Evolutionary conservation across 2,329 filamentous ascomycete genomes (phyloP).

Genomic region (Ceratocystis eucalypticola): DNA sequence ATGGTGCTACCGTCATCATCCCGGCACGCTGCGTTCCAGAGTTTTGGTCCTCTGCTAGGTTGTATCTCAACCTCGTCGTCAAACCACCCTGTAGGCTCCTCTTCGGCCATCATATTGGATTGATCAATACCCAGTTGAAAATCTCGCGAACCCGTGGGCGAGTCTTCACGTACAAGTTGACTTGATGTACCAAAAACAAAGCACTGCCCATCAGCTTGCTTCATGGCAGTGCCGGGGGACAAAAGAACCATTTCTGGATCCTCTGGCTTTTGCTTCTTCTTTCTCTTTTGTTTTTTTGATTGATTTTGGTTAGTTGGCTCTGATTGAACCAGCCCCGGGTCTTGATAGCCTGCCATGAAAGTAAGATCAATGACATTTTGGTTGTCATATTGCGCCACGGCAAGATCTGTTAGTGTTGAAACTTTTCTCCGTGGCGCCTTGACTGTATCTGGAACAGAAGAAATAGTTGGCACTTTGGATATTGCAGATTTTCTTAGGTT

Average conservation of each 20-base stretch:
- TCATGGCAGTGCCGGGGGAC: constrained; percentile 55
- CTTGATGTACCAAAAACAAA: constrained; percentile 80
- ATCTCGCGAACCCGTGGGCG: constrained; percentile 49
- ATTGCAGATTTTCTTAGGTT: neutral
- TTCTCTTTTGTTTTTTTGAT: constrained; percentile 19
- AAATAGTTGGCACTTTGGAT: neutral
- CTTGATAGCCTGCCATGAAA: constrained; percentile 17
- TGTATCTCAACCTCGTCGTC: constrained; percentile 3
- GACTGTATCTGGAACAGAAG: neutral
- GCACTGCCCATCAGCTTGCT: constrained; percentile 53
- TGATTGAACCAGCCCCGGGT: constrained; percentile 12
- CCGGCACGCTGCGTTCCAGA: constrained; percentile 61
- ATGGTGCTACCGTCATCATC: constrained; percentile 40
- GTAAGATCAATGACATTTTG: constrained; percentile 15
- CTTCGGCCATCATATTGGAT: constrained; percentile 33
- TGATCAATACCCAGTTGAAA: constrained; percentile 47
- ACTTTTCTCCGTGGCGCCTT: constrained; percentile 17
- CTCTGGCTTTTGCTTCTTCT: constrained; percentile 28
- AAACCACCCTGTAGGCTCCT: constrained; percentile 7
- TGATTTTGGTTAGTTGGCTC: constrained; percentile 21
- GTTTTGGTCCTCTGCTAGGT: constrained; percentile 26
- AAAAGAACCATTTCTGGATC: constrained; percentile 35
- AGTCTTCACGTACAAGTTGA: constrained; percentile 61
- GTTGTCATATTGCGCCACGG: constrained; percentile 18
- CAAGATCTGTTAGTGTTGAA: constrained; percentile 16